phyloP scores from a whole-genome alignment of 441 rosid genomes.

The Lepidium campestre region DNA sequence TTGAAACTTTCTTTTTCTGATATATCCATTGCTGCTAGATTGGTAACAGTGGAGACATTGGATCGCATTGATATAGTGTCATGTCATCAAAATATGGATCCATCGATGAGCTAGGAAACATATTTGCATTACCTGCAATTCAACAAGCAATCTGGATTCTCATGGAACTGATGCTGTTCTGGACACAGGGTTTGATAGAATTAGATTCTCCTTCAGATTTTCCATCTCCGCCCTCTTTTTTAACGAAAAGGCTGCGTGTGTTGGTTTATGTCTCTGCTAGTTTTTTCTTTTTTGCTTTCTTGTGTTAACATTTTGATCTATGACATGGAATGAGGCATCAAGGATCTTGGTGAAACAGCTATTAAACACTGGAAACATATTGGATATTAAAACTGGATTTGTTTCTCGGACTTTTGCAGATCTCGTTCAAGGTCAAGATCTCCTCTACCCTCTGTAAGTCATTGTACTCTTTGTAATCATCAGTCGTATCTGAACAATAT shows the following conservation, averaged over 20 bases:
- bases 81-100: slow-evolving; percentile 47
- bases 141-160: slow-evolving; percentile 52
- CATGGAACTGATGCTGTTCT: slow-evolving; percentile 50
- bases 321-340: slow-evolving; percentile 85
- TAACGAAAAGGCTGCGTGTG: slow-evolving; percentile 22
- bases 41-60: slow-evolving; percentile 71
- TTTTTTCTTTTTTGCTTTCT: slow-evolving; percentile 23
- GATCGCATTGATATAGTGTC: slow-evolving; percentile 66
- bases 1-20: slow-evolving; percentile 49
- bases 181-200: slow-evolving; percentile 40
- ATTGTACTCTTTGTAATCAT: not conserved
- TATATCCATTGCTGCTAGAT: slow-evolving; percentile 81
- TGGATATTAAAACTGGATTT: slow-evolving; percentile 72
- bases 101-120: slow-evolving; percentile 55
- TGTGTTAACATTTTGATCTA: slow-evolving; percentile 41
- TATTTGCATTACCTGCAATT: slow-evolving; percentile 40
- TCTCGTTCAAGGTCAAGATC: slow-evolving; percentile 91
- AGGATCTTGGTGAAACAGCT: slow-evolving; percentile 74
- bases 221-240: slow-evolving; percentile 20
- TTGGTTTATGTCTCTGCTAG: slow-evolving; percentile 30
- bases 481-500: not conserved
- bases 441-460: slow-evolving; percentile 85
- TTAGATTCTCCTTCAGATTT: slow-evolving; percentile 17
- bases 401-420: slow-evolving; percentile 99
- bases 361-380: slow-evolving; percentile 53